These are phyloP conservation scores for Lentinula sp. DNA, from an alignment of 768 basidiomycete species.

Conservation along the genomic window DNA sequence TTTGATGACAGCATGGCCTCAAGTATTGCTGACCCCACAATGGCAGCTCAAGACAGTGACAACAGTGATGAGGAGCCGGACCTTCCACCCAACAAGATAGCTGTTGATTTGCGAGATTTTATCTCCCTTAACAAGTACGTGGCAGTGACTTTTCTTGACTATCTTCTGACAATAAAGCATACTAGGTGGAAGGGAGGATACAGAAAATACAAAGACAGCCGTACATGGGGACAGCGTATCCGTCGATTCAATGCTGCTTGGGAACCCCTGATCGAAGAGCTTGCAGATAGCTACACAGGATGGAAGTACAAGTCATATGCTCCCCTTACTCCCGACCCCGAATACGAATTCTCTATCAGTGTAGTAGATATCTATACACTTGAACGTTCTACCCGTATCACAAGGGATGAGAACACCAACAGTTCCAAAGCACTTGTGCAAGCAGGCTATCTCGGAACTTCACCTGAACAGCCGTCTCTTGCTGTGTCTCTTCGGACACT, in stretches of 20 bases:
- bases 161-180: too few species aligned
- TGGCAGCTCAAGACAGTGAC: too few species aligned
- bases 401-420: neutral
- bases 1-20: too few species aligned
- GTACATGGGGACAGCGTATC: neutral
- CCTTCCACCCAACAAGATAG: too few species aligned
- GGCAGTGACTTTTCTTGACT: too few species aligned
- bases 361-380: conserved; percentile 13
- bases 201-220: too few species aligned
- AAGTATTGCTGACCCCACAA: too few species aligned
- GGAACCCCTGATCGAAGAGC: neutral
- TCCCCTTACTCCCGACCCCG: neutral
- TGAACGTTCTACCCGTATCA: too few species aligned
- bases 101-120: too few species aligned
- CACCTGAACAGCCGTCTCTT: conserved; percentile 11
- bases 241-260: neutral
- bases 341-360: conserved; percentile 8
- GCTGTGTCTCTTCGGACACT: conserved; percentile 18
- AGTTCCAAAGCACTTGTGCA: conserved; percentile 1
- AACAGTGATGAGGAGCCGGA: too few species aligned
- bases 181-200: too few species aligned
- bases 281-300: conserved; percentile 1
- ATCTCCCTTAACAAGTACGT: too few species aligned
- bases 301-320: conserved; percentile 10
- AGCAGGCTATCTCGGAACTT: conserved; percentile 7